Percentiles rank a stretch among this genome's conserved stretches.
These are phyloP conservation scores for Pontederia paniculata DNA, from an alignment of 176 grass and related monocot genomes.

Conservation along the genomic window DNA sequence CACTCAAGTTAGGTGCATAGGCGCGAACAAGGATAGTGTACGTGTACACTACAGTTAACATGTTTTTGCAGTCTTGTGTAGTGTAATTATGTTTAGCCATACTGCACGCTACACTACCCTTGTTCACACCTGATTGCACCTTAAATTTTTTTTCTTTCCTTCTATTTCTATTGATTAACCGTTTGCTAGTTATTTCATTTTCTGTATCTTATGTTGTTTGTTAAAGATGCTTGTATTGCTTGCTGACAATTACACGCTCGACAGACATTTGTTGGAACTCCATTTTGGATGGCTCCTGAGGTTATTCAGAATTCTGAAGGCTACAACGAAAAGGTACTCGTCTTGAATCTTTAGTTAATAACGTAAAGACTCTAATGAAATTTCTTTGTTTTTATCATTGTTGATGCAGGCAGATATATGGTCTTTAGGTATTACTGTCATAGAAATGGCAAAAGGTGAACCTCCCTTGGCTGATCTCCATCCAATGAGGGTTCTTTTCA, in stretches of 20 bases:
- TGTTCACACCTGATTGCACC: too few species aligned
- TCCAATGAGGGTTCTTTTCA: constrained; percentile 99
- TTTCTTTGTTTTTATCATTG: constrained; percentile 19
- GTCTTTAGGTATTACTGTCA: constrained; percentile 99
- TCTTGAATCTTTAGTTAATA: not conserved
- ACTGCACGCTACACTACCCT: too few species aligned
- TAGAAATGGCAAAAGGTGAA: constrained; percentile 99
- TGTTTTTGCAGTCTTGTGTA: too few species aligned
- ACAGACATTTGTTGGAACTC: constrained; percentile 98
- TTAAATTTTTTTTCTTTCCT: too few species aligned
- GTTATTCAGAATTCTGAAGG: constrained; percentile 99
- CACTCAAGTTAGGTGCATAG: too few species aligned
- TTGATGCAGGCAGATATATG: constrained; percentile 94
- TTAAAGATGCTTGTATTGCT: not conserved
- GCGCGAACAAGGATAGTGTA: too few species aligned
- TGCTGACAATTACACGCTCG: not conserved
- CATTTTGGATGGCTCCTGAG: constrained; percentile 99
- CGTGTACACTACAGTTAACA: too few species aligned
- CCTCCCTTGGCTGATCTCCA: constrained; percentile 98
- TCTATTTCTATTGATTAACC: not conserved
- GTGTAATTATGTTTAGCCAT: too few species aligned
- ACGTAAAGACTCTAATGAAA: constrained; percentile 7
- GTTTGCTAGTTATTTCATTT: not conserved
- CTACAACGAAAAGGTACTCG: constrained; percentile 95
- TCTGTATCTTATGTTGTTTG: constrained; percentile 16